Evolutionary conservation across 495 filamentous ascomycete species (phyloP).

Genomic region (Penicillium dipodomyicola): DNA sequence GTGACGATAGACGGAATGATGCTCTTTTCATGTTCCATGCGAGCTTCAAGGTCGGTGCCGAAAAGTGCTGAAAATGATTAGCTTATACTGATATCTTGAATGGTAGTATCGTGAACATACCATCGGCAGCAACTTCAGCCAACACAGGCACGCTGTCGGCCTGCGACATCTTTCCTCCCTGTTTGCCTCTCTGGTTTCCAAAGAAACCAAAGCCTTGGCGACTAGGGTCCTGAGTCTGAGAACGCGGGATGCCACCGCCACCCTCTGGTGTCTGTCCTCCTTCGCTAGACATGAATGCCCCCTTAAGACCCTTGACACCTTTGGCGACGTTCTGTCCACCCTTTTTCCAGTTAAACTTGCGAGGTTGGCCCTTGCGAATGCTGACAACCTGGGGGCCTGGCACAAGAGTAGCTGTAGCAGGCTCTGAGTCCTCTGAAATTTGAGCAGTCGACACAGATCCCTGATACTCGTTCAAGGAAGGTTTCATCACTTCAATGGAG

Average conservation of each 20-base stretch:
- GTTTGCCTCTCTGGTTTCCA: conserved; percentile 51
- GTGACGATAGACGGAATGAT: conserved; percentile 87
- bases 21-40: conserved; percentile 85
- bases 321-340: conserved; percentile 89
- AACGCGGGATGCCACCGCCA: conserved; percentile 46
- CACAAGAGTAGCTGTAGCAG: conserved; percentile 65
- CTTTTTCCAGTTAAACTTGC: conserved; percentile 99
- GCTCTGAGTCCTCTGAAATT: conserved; percentile 63
- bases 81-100: conserved; percentile 4
- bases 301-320: conserved; percentile 91
- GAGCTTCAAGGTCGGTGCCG: conserved; percentile 82
- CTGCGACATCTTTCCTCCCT: conserved; percentile 49
- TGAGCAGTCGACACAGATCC: conserved; percentile 55
- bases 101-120: conserved; percentile 24
- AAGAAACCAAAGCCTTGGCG: conserved; percentile 79
- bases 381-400: conserved; percentile 85
- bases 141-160: conserved; percentile 53
- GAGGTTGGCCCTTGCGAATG: conserved; percentile 85
- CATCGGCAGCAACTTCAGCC: conserved; percentile 54
- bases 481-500: conserved; percentile 57
- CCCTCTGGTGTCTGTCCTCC: conserved; percentile 28
- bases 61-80: conserved; percentile 59
- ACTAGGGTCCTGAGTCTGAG: conserved; percentile 51
- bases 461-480: conserved; percentile 49
- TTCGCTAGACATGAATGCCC: conserved; percentile 62